Evolutionary conservation across 371 early-diverging fungal species (phyloP), one percentile per base, ranked within the genome.

Genomic region (Haplosporangium sp.): DNA sequence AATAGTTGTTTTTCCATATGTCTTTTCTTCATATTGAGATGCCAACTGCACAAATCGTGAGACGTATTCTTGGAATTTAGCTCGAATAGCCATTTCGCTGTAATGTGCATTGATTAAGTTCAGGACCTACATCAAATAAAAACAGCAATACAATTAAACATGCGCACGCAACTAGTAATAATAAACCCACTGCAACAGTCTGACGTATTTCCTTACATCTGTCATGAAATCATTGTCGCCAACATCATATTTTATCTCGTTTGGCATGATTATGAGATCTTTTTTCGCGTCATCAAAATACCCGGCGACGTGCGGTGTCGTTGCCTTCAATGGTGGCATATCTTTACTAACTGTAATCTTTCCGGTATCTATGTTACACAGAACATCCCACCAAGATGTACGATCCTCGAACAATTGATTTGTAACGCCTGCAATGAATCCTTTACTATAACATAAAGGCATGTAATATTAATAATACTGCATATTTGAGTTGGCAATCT

Each of bases 381-480:
- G 85, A 4, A 98, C 91, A 83, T 98, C 98, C 97, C 97, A 98
- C 97, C 97, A 96, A 58, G 90, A 87, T 11, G 93, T 89, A 61
- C 96, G 93, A 27, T 96, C 95, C 73, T 96, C 96, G 83, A 97
- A 96, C 0, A 95, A 90, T 20, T 96, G 96, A 85, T 98, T 97
- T 0, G 97, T 96, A 4, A 97, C 97, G 20, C 98, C 98, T 3
- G 98, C 98, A 84, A 98, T 96, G 77, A 94, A 97, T 1, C 97
- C 97, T 44, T 95, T 91, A 61, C 94, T 94, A 53, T 42, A 38
- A 27, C 1, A 27, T 27, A 27, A 27, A 27, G 27, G 27, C 27
- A 27, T 27, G 27, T 1, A 27, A 27, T 27, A 27, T 27, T 27
- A 27, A 27, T 27, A 27, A 27, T 27, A 27, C 27, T 1, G 27